Conservation (phyloP, 805 yeast species). For the Torulaspora indica region DNA sequence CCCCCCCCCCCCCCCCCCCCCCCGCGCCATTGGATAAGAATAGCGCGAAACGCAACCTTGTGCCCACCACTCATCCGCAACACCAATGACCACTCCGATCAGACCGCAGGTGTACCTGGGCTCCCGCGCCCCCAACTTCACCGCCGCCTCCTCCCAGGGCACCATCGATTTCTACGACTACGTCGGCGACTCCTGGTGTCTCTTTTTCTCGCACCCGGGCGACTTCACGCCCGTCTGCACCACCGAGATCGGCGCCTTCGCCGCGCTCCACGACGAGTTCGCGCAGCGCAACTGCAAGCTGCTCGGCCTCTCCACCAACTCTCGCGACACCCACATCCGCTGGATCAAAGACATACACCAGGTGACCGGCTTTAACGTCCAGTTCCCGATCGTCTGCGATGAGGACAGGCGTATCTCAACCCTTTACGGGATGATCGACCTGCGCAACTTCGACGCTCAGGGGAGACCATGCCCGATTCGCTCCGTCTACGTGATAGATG, state of each 20-base stretch:
- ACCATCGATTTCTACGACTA: conserved; percentile 58
- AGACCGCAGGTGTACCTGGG: conserved; percentile 38
- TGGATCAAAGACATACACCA: conserved; percentile 75
- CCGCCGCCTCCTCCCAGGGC: conserved; percentile 59
- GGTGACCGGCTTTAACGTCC: conserved; percentile 52
- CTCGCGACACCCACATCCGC: conserved; percentile 52
- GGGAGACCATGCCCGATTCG: conserved; percentile 65
- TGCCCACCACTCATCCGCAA: not conserved
- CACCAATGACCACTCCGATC: conserved; percentile 9
- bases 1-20: too few relatives aligned
- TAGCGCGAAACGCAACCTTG: not conserved
- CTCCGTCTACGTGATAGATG: conserved; percentile 69
- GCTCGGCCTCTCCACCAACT: conserved; percentile 65
- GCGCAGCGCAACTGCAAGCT: conserved; percentile 58
- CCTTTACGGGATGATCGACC: conserved; percentile 66
- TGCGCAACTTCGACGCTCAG: conserved; percentile 59
- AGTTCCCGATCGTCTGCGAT: conserved; percentile 69
- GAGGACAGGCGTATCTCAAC: conserved; percentile 55
- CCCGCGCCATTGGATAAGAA: not conserved
- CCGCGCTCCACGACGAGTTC: conserved; percentile 66
- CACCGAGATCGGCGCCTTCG: conserved; percentile 73
- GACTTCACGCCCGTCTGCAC: conserved; percentile 79
- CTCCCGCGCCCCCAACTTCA: conserved; percentile 64
- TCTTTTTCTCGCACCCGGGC: conserved; percentile 70
- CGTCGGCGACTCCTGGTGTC: conserved; percentile 58